Conservation (phyloP, 495 filamentous ascomycete species). For the Xylaria venustula region DNA sequence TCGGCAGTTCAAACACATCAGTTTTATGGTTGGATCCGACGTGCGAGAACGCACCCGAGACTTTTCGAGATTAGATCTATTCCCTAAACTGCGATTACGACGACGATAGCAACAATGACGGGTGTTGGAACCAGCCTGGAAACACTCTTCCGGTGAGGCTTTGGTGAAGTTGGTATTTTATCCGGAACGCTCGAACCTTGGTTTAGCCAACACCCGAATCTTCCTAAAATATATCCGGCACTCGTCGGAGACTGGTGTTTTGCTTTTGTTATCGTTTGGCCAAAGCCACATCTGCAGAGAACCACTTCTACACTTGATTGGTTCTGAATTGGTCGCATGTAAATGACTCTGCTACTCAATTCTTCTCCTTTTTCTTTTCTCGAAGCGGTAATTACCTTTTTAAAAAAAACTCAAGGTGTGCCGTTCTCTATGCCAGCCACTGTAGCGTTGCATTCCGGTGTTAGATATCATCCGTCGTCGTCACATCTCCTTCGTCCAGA, state of each 20-base stretch:
- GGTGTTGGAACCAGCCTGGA: neutral
- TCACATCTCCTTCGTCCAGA: neutral
- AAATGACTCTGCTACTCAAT: neutral
- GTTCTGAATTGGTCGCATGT: neutral
- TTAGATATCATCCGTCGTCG: neutral
- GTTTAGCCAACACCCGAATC: conserved; percentile 11
- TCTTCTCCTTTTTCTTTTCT: neutral
- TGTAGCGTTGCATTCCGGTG: neutral
- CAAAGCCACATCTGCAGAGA: neutral
- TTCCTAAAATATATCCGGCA: conserved; percentile 8
- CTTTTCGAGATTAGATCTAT: neutral
- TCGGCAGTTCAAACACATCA: conserved; percentile 4
- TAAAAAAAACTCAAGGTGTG: no score
- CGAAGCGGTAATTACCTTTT: neutral
- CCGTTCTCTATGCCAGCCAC: neutral
- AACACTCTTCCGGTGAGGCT: neutral
- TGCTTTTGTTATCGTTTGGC: neutral
- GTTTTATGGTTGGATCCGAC: neutral
- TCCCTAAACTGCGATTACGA: neutral
- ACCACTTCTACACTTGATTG: neutral
- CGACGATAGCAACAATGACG: neutral
- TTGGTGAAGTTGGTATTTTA: conserved; percentile 1
- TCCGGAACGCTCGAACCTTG: neutral
- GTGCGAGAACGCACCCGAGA: neutral
- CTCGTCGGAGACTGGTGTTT: neutral